Evolutionary conservation across 805 yeast species (phyloP).

Genomic region (Starmera amethionina): DNA sequence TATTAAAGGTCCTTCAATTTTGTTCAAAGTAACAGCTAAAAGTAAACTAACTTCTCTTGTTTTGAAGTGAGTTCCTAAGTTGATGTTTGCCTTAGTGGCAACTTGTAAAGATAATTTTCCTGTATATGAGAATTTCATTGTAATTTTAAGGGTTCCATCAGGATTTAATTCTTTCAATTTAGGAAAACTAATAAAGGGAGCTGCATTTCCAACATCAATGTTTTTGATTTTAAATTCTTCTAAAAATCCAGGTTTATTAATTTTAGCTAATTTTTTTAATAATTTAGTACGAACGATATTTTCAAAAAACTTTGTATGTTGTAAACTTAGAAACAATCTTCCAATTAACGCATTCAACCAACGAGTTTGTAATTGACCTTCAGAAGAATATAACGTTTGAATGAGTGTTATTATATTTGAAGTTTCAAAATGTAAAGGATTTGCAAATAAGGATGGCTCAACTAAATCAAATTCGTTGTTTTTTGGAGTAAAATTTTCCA

Average conservation of each 20-base stretch:
- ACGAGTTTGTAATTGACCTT: slow-evolving; percentile 71
- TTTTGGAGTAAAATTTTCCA: slow-evolving; percentile 14
- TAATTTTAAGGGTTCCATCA: slow-evolving; percentile 63
- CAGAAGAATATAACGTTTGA: slow-evolving; percentile 70
- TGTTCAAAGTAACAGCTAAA: slow-evolving; percentile 57
- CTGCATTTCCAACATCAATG: slow-evolving; percentile 67
- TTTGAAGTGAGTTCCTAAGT: slow-evolving; percentile 66
- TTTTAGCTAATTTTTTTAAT: slow-evolving; percentile 62
- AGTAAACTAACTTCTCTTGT: slow-evolving; percentile 65
- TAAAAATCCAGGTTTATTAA: slow-evolving; percentile 79
- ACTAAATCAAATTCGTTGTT: slow-evolving; percentile 22
- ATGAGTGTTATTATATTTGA: slow-evolving; percentile 64
- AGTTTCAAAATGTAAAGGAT: slow-evolving; percentile 62
- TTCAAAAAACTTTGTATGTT: slow-evolving; percentile 60
- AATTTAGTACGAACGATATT: slow-evolving; percentile 48
- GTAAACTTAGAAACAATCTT: slow-evolving; percentile 66
- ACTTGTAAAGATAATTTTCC: slow-evolving; percentile 74
- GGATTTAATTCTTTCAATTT: slow-evolving; percentile 59
- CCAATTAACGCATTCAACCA: slow-evolving; percentile 91
- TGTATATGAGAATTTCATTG: slow-evolving; percentile 52
- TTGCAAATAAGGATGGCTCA: slow-evolving; percentile 59
- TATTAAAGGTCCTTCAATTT: slow-evolving; percentile 64
- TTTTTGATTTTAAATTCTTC: slow-evolving; percentile 71
- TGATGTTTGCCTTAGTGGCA: slow-evolving; percentile 70
- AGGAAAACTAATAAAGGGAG: slow-evolving; percentile 75